Evolutionary conservation across 768 basidiomycete genomes (phyloP), one percentile per base, ranked within the genome.

Genomic region (Serendipita vermifera): DNA sequence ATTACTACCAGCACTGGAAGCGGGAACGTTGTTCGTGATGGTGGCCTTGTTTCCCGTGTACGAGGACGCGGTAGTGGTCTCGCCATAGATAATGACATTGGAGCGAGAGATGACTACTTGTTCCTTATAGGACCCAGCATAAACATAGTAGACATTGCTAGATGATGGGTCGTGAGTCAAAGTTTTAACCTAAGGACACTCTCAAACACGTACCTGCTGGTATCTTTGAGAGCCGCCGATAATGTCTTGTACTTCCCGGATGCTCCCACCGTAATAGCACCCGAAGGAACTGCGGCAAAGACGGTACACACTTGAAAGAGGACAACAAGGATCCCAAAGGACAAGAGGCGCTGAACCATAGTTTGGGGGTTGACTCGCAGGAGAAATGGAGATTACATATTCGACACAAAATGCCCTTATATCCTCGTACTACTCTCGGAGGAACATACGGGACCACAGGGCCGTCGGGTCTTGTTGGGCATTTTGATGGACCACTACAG

Each of bases 1-100:
- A 36, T 62, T 57, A 26, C 57, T 55, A 14, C 61, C 61, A 7
- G 59, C 61, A 9, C 6, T 22, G 11, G 57, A 62, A 3, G 67
- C 66, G 5, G 64, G 62, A 20, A 46, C 22, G 29, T 22, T 31
- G 29, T 35, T 33, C 3, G 56, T 57, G 32, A 57, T 24, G 6
- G 56, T 57, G 15, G 51, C 56, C 22, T 41, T 57, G 56, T 57
- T 57, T 15, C 27, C 33, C 7, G 41, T 24, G 43, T 57, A 57
- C 31, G 9, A 35, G 14, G 15, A n/a, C 31, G 41, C 13, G 14
- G 14, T 29, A 17, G 32, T 57, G 3, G 56, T 48, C 39, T 57
- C 41, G 2, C 56, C 56, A 32, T 57, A 57, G 9, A 57, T 39
- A 3, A 33, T 33, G 11, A 57, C 33, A 26, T 57, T 51, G 6